phyloP scores from a whole-genome alignment of 108 stramenopile genomes.

The Cyclostephanos invisitatus region DNA sequence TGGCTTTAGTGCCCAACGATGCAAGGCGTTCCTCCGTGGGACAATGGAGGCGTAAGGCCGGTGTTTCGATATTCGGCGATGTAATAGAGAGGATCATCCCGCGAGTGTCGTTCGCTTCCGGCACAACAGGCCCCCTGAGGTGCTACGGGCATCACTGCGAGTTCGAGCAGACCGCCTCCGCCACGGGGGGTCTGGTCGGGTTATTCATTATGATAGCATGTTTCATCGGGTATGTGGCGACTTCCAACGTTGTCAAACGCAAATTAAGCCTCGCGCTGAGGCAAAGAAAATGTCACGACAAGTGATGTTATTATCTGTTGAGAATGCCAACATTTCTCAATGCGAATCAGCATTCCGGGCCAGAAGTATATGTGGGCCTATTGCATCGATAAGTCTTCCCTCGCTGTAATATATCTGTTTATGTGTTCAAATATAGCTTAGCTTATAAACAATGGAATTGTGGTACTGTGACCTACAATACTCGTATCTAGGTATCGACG shows the following conservation, averaged over 20 bases:
- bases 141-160: slow-evolving; percentile 37
- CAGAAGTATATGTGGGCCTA: neutral
- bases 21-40: slow-evolving; percentile 23
- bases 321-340: neutral
- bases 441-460: neutral
- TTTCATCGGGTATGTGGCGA: slow-evolving; percentile 28
- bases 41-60: slow-evolving; percentile 32
- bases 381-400: neutral
- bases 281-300: slow-evolving; percentile 28
- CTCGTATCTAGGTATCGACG: neutral
- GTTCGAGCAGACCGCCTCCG: slow-evolving; percentile 31
- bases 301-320: neutral
- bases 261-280: slow-evolving; percentile 31
- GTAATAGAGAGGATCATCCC: slow-evolving; percentile 10
- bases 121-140: slow-evolving; percentile 11
- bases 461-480: neutral
- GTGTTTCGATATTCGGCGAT: slow-evolving; percentile 35
- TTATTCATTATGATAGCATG: slow-evolving; percentile 10
- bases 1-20: slow-evolving; percentile 36
- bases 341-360: neutral
- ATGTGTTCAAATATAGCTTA: neutral
- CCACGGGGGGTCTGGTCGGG: slow-evolving; percentile 25
- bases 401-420: neutral
- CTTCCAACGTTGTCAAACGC: slow-evolving; percentile 23
- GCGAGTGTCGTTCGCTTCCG: slow-evolving; percentile 13